Percentiles rank a stretch among this genome's conserved stretches.
These are phyloP conservation scores for Erysiphe pulchra DNA, from an alignment of 2,329 filamentous ascomycete species.

Conservation along the genomic window DNA sequence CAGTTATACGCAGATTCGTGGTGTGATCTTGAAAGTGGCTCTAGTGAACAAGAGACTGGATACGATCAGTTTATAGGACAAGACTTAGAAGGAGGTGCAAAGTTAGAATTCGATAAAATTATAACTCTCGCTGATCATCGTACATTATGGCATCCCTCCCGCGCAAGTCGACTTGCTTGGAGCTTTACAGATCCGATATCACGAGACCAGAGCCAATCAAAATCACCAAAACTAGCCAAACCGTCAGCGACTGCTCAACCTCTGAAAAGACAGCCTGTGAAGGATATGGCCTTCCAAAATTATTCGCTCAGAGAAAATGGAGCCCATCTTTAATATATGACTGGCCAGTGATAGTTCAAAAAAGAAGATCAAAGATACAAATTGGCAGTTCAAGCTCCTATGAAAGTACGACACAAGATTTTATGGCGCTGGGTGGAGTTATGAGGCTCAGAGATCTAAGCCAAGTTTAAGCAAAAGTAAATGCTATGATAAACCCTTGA, in stretches of 20 bases:
- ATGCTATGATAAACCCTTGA: background rate
- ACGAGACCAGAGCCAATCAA: conserved; percentile 21
- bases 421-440: background rate
- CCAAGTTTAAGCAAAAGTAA: background rate
- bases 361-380: conserved; percentile 3
- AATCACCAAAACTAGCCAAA: conserved; percentile 20
- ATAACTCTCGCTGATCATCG: background rate
- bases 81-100: conserved; percentile 1
- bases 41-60: conserved; percentile 6
- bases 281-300: conserved; percentile 6
- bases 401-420: background rate
- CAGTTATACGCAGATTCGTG: conserved; percentile 15
- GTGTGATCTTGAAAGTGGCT: conserved; percentile 14
- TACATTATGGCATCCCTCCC: conserved; percentile 15
- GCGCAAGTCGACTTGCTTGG: conserved; percentile 11
- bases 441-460: background rate
- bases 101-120: conserved; percentile 2
- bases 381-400: no score
- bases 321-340: conserved; percentile 9
- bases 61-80: conserved; percentile 10
- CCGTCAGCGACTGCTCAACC: conserved; percentile 9
- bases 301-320: conserved; percentile 8
- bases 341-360: conserved; percentile 11
- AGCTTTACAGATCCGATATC: conserved; percentile 14
- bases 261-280: conserved; percentile 6